Evolutionary conservation across 306 rosid genomes (phyloP).

Genomic region (Leucaena leucocephala): DNA sequence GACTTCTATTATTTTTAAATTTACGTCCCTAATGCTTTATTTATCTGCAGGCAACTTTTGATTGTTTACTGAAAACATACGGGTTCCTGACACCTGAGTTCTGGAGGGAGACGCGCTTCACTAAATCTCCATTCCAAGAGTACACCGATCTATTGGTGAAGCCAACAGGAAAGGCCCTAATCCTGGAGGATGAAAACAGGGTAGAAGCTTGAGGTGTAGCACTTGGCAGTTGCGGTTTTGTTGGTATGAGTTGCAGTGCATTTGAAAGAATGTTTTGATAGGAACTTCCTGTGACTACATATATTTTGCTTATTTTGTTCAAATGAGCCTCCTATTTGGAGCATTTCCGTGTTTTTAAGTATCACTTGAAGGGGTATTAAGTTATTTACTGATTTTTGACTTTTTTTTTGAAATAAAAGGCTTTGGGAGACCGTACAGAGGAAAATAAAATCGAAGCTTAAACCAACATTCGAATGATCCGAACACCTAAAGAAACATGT

Average conservation of each 20-base stretch:
- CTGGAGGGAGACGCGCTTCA: constrained; percentile 72
- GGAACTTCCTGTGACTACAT: background rate
- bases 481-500: background rate
- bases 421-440: background rate
- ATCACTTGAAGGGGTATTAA: background rate
- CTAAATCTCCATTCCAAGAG: constrained; percentile 73
- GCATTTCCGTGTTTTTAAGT: background rate
- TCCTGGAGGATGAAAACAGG: constrained; percentile 50
- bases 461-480: background rate
- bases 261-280: background rate
- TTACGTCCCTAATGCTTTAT: background rate
- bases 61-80: constrained; percentile 63
- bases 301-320: background rate
- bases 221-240: constrained; percentile 1
- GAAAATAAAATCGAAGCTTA: background rate
- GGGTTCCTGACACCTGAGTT: constrained; percentile 69
- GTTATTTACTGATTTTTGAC: background rate
- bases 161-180: constrained; percentile 53
- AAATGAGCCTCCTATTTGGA: background rate
- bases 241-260: background rate
- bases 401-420: background rate
- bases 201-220: background rate
- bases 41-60: constrained; percentile 59
- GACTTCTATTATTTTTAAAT: background rate
- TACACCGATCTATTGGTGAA: constrained; percentile 61